Evolutionary conservation across 164 flowering plant genomes (phyloP), one percentile per base, ranked within the genome.

Genomic region (Dillenia turbinata): DNA sequence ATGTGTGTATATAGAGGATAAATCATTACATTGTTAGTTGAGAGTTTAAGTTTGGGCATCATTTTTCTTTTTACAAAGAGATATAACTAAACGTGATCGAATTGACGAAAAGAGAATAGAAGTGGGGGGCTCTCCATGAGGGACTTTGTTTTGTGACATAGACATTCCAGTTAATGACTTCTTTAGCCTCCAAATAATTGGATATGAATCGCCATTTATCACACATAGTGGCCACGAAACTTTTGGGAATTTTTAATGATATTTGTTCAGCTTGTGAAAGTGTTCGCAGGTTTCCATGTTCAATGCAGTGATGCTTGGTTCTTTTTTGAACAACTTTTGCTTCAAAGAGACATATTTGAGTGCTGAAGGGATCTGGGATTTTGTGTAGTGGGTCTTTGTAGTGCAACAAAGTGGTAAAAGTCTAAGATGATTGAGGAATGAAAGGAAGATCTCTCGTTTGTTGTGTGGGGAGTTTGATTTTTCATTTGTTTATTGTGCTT

Each of bases 361-460:
- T 54, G 40, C 58, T 54, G 63, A 64, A 47, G 49, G 59, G 53
- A 54, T 67, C 61, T 66, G 61, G 65, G 62, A 69, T 65, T 66
- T 65, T 61, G 54, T 49, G 70, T 68, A 67, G 77, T 72, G 68
- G 55, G 52, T 71, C 33, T 47, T 64, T 56, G 40, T 19, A 52
- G 61, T 63, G 57, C 48, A 58, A 49, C 49, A 22, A 9, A 24
- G 59, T 53, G 65, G 69, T 66, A 77, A 75, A 75, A 81, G 81
- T 65, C 46, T 76, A 77, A 79, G 83, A 87, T 87, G 89, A 87
- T 83, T 87, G 87, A 81, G 78, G 81, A 80, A 80, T 83, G 81
- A 85, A 81, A 75, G 81, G 76, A 62, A 80, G 73, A 83, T 86
- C 83, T 80, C 85, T 85, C 79, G 86, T 78, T 72, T 75, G 52